Evolutionary conservation across 164 flowering plant species (phyloP), one percentile per base, ranked within the genome.

Genomic region (Berberis vulgaris): DNA sequence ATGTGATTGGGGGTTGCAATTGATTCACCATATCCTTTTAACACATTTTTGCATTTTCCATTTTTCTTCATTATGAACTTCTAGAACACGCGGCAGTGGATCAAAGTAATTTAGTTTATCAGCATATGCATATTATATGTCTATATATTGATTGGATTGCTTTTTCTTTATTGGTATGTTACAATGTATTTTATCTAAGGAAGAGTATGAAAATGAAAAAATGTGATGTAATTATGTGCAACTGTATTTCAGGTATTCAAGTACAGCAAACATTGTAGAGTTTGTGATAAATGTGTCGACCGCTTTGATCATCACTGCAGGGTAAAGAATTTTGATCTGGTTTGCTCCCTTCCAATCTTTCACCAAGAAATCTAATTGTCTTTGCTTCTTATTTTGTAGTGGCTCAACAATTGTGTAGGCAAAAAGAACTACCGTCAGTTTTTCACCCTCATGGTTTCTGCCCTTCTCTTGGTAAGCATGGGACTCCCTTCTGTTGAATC

Each of bases 231-330:
- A 67, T 62, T 52, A 7, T 60, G 39, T 58, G 52, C 39, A 55
- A 47, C 11, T 65, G 8, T 61, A 52, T 49, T 61, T 64, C 84
- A 95, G 99, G 97, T 95, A 71, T 91, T 80, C 82, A 91, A 88
- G 85, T 85, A 84, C 80, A 95, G 99, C 84, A 95, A 95, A 79
- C 99, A 95, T 65, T 95, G 99, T 66, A 80, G 99, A 78, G 97
- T 95, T 54, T 95, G 99, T 75, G 99, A 95, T 79, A 95, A 95
- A 80, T 91, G 99, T 72, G 96, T 95, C 4, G 92, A 95, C 74
- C 70, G 76, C 59, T 95, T 95, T 71, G 99, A 95, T 85, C 99
- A 95, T 77, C 99, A 95, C 70, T 95, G 99, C 89, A 78, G 99
- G 94, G 99, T 95, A 4, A 61, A 47, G 54, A 52, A 60, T 57